Evolutionary conservation across 805 yeast species (phyloP), one percentile per base, ranked within the genome.

Genomic region (Wickerhamiella occidentalis): DNA sequence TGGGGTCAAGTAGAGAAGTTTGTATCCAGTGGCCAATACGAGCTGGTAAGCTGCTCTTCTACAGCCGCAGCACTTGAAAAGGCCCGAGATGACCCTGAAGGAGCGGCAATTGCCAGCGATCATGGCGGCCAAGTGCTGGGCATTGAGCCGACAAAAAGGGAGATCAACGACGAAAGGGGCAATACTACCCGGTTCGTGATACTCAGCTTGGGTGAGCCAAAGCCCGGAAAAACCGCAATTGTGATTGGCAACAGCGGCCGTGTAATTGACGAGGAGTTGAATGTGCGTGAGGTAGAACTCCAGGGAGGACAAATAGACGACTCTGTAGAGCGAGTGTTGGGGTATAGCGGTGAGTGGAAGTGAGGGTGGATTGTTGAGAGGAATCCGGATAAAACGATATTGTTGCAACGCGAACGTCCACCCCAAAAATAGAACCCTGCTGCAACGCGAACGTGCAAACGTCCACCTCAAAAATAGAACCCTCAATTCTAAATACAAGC

Each of bases 1-100:
- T 90, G 98, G 98, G 94, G 96, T 8, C 98, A 90, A 62, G 80
- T 85, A 45, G 68, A 73, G 2, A 62, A 68, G 19, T 92, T 84
- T 68, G 15, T 35, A 12, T 61, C 83, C 38, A 46, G 54, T 28
- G 46, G 56, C 43, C 60, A 68, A 17, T 54, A 54, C 53, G 73
- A 72, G 47, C 72, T 66, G 52, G 69, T 82, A 15, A 95, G 87
- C 63, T 72, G 80, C 2, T 70, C 74, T 1, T 85, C 96, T 0
- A 90, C 97, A 0, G 82, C 95, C 0, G 76, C 75, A 56, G 97
- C 96, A 0, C 96, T 92, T 0, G 78, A 78, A 54, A 63, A 74
- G 42, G 82, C 85, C 2, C 70, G 55, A 37, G 58, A 48, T 22
- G 69, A 64, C 54, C 71, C 55, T 51, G 51, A 71, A 4, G 64